These are phyloP conservation scores for Aschersonia sp. DNA, from an alignment of 2,329 filamentous ascomycete genomes.

Conservation along the genomic window DNA sequence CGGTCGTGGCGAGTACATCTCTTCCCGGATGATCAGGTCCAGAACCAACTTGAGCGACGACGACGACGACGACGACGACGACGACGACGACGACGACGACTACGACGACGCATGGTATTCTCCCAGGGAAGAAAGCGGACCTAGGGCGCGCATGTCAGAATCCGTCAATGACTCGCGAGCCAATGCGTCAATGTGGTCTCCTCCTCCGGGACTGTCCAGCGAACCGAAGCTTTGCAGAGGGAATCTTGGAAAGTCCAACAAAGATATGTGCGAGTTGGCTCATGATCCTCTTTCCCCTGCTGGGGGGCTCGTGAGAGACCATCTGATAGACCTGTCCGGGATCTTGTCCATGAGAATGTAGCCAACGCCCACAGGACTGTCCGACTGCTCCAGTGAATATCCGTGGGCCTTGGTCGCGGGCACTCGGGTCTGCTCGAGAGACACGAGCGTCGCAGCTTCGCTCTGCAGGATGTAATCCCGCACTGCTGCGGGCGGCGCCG, in stretches of 20 bases:
- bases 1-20: conserved; percentile 17
- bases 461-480: conserved; percentile 21
- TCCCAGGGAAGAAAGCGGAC: conserved; percentile 19
- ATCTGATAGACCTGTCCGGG: conserved; percentile 20
- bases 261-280: conserved; percentile 22
- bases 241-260: conserved; percentile 20
- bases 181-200: conserved; percentile 17
- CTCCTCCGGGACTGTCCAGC: conserved; percentile 12
- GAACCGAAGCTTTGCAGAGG: conserved; percentile 22
- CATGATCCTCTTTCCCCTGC: conserved; percentile 20
- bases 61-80: conserved; percentile 5
- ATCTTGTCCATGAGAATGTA: conserved; percentile 29
- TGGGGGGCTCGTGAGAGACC: conserved; percentile 15
- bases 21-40: conserved; percentile 19
- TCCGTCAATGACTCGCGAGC: conserved; percentile 22
- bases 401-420: conserved; percentile 23
- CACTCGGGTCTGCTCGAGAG: conserved; percentile 19
- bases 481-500: conserved; percentile 18
- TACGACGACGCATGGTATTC: conserved; percentile 16
- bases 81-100: conserved; percentile 9
- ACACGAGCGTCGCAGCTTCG: conserved; percentile 25
- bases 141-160: conserved; percentile 15
- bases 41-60: conserved; percentile 19
- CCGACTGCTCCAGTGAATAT: conserved; percentile 14
- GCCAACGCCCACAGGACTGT: conserved; percentile 20